These are phyloP conservation scores for Agaricus subrufescens DNA, from an alignment of 768 basidiomycete species.

Conservation along the genomic window DNA sequence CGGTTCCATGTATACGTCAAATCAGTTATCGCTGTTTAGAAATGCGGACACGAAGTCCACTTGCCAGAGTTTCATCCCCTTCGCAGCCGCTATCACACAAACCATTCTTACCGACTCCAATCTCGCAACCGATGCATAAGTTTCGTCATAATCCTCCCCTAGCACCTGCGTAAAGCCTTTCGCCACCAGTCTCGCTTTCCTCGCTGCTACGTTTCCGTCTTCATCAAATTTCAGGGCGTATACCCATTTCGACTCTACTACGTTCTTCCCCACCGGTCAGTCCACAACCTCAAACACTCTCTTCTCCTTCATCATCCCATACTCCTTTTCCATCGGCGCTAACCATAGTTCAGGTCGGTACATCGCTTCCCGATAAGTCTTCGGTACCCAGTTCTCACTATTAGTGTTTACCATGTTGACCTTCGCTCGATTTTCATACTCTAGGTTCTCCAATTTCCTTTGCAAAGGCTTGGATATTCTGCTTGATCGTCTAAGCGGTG, in stretches of 20 bases:
- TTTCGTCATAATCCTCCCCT: slow-evolving; percentile 14
- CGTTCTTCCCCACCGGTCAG: slow-evolving; percentile 1
- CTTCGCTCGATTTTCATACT: too few relatives aligned
- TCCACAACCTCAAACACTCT: slow-evolving; percentile 6
- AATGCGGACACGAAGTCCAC: slow-evolving; percentile 17
- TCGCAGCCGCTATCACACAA: slow-evolving; percentile 10
- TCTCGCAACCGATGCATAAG: slow-evolving; percentile 14
- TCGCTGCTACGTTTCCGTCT: slow-evolving; percentile 12
- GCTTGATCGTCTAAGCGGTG: too few relatives aligned
- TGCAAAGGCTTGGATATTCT: too few relatives aligned
- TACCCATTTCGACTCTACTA: slow-evolving; percentile 13
- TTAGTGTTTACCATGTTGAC: too few relatives aligned
- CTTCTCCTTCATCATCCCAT: not conserved
- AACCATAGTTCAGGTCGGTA: slow-evolving; percentile 8
- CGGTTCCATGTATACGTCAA: slow-evolving; percentile 15
- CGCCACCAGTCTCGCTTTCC: slow-evolving; percentile 14
- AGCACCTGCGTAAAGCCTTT: slow-evolving; percentile 14
- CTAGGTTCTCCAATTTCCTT: too few relatives aligned
- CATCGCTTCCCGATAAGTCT: slow-evolving; percentile 2
- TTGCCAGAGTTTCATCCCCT: slow-evolving; percentile 11
- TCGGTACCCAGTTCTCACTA: too few relatives aligned
- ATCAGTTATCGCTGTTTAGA: slow-evolving; percentile 14
- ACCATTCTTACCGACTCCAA: slow-evolving; percentile 15
- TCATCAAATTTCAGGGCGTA: slow-evolving; percentile 10
- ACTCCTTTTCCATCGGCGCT: not conserved